Conservation (phyloP, 768 basidiomycete species). For the Calocybe indica region DNA sequence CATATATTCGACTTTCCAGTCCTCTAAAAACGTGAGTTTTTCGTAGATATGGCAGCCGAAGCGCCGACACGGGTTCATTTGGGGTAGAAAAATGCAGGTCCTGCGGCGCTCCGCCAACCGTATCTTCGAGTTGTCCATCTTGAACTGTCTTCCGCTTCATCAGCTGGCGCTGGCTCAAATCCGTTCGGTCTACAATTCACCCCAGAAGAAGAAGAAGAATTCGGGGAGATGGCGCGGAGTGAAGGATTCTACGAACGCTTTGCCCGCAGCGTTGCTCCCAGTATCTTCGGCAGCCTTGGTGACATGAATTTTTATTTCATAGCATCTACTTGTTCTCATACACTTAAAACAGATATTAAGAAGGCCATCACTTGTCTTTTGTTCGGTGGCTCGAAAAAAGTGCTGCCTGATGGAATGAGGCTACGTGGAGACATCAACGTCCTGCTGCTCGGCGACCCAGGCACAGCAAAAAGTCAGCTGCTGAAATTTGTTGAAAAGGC, state of each 20-base stretch:
- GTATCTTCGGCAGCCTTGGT: slow-evolving; percentile 96
- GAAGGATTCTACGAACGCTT: slow-evolving; percentile 92
- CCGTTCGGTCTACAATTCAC: slow-evolving; percentile 87
- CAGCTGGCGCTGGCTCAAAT: slow-evolving; percentile 65
- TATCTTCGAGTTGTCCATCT: slow-evolving; percentile 93
- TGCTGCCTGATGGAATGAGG: slow-evolving; percentile 95
- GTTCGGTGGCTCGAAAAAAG: slow-evolving; percentile 95
- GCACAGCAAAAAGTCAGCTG: slow-evolving; percentile 96
- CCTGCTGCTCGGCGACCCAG: slow-evolving; percentile 91
- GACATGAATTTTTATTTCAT: slow-evolving; percentile 11
- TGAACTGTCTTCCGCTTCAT: slow-evolving; percentile 78
- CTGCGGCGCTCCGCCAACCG: slow-evolving; percentile 86
- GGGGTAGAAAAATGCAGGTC: slow-evolving; percentile 67
- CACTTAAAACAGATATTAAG: slow-evolving; percentile 74
- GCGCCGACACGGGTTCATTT: slow-evolving; percentile 1
- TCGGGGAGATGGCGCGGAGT: slow-evolving; percentile 82
- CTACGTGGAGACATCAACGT: slow-evolving; percentile 98
- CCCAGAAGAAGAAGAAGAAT: slow-evolving; percentile 97
- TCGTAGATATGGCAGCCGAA: background rate
- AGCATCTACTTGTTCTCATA: background rate
- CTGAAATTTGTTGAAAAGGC: slow-evolving; percentile 99
- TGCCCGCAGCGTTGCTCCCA: slow-evolving; percentile 89
- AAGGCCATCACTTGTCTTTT: slow-evolving; percentile 95
- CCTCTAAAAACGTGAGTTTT: slow-evolving; percentile 68
- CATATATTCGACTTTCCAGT: slow-evolving; percentile 94